A percentile compares a stretch with the other conserved stretches of the same genome.
These are phyloP conservation scores for Zasmidium cellare DNA, from an alignment of 2,329 filamentous ascomycete species.

Conservation along the genomic window DNA sequence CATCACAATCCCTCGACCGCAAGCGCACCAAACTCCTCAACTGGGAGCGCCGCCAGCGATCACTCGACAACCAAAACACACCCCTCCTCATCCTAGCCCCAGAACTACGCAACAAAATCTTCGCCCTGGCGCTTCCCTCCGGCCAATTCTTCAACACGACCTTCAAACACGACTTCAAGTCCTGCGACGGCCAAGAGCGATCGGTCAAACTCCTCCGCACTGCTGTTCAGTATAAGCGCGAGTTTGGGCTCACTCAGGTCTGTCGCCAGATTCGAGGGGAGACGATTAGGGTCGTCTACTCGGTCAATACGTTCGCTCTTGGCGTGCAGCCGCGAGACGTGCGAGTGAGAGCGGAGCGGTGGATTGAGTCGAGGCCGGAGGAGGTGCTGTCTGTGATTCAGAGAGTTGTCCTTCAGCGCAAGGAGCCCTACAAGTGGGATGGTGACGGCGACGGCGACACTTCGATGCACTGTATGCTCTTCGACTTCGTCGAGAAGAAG, in stretches of 20 bases:
- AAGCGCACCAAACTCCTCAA: too few species aligned
- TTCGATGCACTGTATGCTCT: too few species aligned
- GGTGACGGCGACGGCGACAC: too few species aligned
- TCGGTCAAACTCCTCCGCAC: not conserved
- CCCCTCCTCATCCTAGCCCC: not conserved
- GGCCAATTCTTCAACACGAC: not conserved
- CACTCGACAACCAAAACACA: not conserved
- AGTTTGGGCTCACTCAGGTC: slow-evolving; percentile 7
- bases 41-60: not conserved
- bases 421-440: too few species aligned
- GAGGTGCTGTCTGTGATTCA: not conserved
- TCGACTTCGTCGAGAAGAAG: too few species aligned
- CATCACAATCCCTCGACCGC: too few species aligned
- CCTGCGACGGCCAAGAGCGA: not conserved
- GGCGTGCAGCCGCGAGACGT: not conserved
- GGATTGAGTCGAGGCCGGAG: not conserved
- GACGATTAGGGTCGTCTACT: slow-evolving; percentile 8
- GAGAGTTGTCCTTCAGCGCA: too few species aligned
- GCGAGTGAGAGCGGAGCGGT: not conserved
- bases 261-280: slow-evolving; percentile 10
- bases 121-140: not conserved
- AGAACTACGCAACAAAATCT: slow-evolving; percentile 1
- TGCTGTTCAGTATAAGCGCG: not conserved
- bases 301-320: slow-evolving; percentile 8
- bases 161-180: not conserved